Base-by-base conservation (phyloP, 2,329 filamentous ascomycete species). In the Phialophora chinensis region DNA sequence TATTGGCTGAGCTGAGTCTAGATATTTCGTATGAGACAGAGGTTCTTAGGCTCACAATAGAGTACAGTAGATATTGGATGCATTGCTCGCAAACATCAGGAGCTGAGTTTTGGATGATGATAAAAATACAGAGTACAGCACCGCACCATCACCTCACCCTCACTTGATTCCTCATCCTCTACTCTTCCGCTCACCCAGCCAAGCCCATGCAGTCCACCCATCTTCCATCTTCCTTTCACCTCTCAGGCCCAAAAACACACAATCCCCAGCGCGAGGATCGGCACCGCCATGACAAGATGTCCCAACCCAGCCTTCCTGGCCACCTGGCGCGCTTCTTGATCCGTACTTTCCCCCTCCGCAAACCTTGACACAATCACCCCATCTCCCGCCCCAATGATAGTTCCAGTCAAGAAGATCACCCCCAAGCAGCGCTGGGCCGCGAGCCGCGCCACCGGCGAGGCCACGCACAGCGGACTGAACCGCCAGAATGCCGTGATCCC, bases 241-340 rank as follows among this genome's bases (percentile, higher is more conserved):
- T 29, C 25, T 60, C 57, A 60, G 14, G 29, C 31, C 8, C 29
- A 50, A 25, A 60, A 50, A 60, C 57, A 60, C 10, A 42, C 3
- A 23, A 60, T 14, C 42, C 57, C 57, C 17, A 60, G 38, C n/a
- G 57, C 57, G 14, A 60, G 25, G 23, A 50, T 50, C 17, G 57
- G 57, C 42, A 50, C 14, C 25, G 42, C n/a, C 57, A 50, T 60
- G 57, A 60, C 42, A 31, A 60, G 38, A 50, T 60, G 57, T 10
- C 57, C 57, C 38, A 35, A 20, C 6, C 57, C 42, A 25, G 57
- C 42, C 57, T 60, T 50, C 42, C 31, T 35, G 11, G 11, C 57
- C 29, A 50, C 57, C 31, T 60, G 38, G 8, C 20, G 25, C n/a
- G 38, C 57, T 50, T 60, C 23, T 42, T 50, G 23, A 17, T 23